Base-by-base conservation (phyloP, 2,329 filamentous ascomycete species). In the Trematosphaeria pertusa region DNA sequence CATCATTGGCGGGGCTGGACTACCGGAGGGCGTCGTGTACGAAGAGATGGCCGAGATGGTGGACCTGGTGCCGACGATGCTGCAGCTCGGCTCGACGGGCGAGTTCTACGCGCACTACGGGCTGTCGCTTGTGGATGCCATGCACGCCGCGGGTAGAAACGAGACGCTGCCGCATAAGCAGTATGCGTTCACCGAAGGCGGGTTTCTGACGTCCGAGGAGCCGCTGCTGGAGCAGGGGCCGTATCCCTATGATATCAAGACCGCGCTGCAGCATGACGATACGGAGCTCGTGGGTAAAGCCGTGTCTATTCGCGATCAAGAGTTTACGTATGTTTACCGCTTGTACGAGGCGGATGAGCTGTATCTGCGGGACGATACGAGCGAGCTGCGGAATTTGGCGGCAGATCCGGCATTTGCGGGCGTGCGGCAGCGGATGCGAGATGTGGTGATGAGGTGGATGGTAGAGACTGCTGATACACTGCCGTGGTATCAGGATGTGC, bases 181-280 rank as follows among this genome's bases (percentile, higher is more conserved):
- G n/a, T 77, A 70, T 31, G 69, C 74, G 0, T 79, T 73, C 37
- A 72, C 71, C 2, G 75, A 79, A 52, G 76, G 75, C 0, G 75
- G 76, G 0, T 79, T 79, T 48, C 58, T 79, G 2, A 65, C 59
- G 0, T 67, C 59, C 1, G 76, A 79, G 40, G 77, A 79, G 41
- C 76, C 76, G 2, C 58, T 79, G 1, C 59, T 79, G 0, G 76
- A 79, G 44, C 69, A 75, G 39, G 65, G 69, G 0, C 69, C 71
- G 0, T 79, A 72, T 24, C 75, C 76, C 0, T 79, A 78, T 42
- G 76, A 78, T 37, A 68, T 79, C 36, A 79, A 79, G 48, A 69
- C 69, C 0, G 64, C 59, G 0, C 65, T 80, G 4, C 77, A 79
- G 50, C 76, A 79, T 46, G 67, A 76, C 9, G 73, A 79, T 37